Base-by-base conservation (phyloP, 2,329 filamentous ascomycete species). In the Penicillium polonicum region DNA sequence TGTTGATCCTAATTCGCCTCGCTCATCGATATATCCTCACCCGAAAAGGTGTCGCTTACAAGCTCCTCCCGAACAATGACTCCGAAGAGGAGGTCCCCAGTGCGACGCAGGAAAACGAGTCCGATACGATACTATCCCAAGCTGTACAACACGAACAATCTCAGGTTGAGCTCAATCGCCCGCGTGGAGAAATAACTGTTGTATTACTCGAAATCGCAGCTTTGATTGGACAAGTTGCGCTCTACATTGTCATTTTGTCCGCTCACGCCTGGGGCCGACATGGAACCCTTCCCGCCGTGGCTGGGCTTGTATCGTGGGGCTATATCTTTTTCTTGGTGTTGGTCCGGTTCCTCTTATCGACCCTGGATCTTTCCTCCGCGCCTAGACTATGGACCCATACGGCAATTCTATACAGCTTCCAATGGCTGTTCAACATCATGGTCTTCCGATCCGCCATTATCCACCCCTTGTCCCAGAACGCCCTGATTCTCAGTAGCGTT, bases 341-440 rank as follows among this genome's bases (percentile, higher is more conserved):
- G 21, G 77, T 92, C 43, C 87, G 94, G 35, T 79, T 97, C 51
- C 68, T 87, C 76, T 76, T 85, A 81, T 76, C 88, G 74, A 80
- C 77, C 54, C 75, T 78, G 44, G 74, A 85, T 79, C 76, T 85
- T 77, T 68, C 85, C 80, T 81, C 91, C 78, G 83, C 94, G 15
- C 88, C 89, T 9, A 82, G 84, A 58, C 79, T 97, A 9, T 99
- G 94, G 94, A 92, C 93, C 71, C 94, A 99, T 75, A 97, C 94
- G 0, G 89, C 91, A 21, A 78, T 83, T 61, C 85, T 99, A 53
- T 99, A 99, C 74, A 83, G 84, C 54, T 79, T 87, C 53, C 88
- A 92, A 72, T 99, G 93, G 91, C 69, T 94, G 5, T 87, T 92
- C 68, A 82, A 83, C 9, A 62, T 93, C 25, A 79, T 91, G 65